Conservation (phyloP, 1,284 basidiomycete genomes). For the Cryptococcus jaspeensis region DNA sequence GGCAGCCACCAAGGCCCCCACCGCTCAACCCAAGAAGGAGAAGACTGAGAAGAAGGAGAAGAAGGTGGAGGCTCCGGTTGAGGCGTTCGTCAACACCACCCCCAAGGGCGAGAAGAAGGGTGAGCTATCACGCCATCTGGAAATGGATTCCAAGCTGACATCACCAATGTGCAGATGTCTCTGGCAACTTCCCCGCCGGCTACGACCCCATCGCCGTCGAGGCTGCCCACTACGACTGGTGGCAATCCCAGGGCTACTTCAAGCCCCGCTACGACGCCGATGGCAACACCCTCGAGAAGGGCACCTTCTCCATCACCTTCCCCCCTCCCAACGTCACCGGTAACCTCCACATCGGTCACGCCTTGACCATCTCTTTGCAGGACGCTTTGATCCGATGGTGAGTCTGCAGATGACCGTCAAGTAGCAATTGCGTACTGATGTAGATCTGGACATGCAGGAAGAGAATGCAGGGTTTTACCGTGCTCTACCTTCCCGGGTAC, state of each 20-base stretch:
- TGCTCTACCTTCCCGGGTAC: constrained; percentile 89
- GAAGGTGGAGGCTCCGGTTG: constrained; percentile 59
- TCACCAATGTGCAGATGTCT: constrained; percentile 66
- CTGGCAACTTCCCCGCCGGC: constrained; percentile 65
- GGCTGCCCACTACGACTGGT: constrained; percentile 98
- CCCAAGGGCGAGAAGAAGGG: constrained; percentile 89
- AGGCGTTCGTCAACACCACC: constrained; percentile 77
- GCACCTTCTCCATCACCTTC: constrained; percentile 80
- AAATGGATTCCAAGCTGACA: neutral
- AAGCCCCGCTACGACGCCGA: constrained; percentile 67
- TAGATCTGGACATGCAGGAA: constrained; percentile 60
- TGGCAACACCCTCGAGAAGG: constrained; percentile 59
- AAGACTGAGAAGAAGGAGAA: constrained; percentile 64
- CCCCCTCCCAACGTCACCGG: constrained; percentile 99
- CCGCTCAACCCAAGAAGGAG: constrained; percentile 65
- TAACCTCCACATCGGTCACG: constrained; percentile 94
- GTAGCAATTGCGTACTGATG: neutral
- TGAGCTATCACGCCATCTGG: constrained; percentile 35
- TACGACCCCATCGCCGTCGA: constrained; percentile 97
- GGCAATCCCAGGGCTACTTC: constrained; percentile 88
- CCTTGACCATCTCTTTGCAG: constrained; percentile 88
- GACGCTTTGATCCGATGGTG: constrained; percentile 85
- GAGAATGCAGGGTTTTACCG: constrained; percentile 92
- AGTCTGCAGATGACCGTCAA: constrained; percentile 31
- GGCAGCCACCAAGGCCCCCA: constrained; percentile 58